Evolutionary conservation across 1,139 yeast genomes (phyloP).

Genomic region (Lodderomyces beijingensis): DNA sequence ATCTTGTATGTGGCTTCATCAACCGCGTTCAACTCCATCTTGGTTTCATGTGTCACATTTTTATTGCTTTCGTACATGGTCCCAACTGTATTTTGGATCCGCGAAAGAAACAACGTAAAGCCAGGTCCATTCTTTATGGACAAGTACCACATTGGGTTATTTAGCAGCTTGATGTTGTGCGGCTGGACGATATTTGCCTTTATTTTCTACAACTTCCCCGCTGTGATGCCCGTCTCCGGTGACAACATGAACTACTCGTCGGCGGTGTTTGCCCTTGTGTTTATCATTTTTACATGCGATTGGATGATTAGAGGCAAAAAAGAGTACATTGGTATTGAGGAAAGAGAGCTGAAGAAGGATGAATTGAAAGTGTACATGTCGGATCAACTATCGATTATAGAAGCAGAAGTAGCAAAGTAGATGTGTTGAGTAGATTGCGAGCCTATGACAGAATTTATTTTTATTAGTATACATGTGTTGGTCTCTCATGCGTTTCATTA

Average conservation of each 20-base stretch:
- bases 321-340: conserved; percentile 23
- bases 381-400: conserved; percentile 23
- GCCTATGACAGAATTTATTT: no score
- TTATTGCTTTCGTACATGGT: conserved; percentile 32
- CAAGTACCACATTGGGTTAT: conserved; percentile 17
- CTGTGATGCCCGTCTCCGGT: conserved; percentile 41
- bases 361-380: conserved; percentile 26
- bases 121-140: conserved; percentile 52
- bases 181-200: conserved; percentile 40
- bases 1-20: conserved; percentile 40
- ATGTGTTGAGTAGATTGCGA: no score
- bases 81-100: conserved; percentile 29
- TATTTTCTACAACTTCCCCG: conserved; percentile 41
- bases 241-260: conserved; percentile 45
- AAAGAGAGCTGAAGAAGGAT: conserved; percentile 21
- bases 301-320: conserved; percentile 38
- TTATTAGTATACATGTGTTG: no score
- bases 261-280: conserved; percentile 36
- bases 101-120: conserved; percentile 31
- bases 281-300: conserved; percentile 28
- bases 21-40: conserved; percentile 40
- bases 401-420: no score
- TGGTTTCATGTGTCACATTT: conserved; percentile 34
- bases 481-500: no score
- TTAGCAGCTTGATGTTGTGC: conserved; percentile 21